Evolutionary conservation across 1,139 yeast species (phyloP), one percentile per base, ranked within the genome.

Genomic region (Saccharomyces hybrid): DNA sequence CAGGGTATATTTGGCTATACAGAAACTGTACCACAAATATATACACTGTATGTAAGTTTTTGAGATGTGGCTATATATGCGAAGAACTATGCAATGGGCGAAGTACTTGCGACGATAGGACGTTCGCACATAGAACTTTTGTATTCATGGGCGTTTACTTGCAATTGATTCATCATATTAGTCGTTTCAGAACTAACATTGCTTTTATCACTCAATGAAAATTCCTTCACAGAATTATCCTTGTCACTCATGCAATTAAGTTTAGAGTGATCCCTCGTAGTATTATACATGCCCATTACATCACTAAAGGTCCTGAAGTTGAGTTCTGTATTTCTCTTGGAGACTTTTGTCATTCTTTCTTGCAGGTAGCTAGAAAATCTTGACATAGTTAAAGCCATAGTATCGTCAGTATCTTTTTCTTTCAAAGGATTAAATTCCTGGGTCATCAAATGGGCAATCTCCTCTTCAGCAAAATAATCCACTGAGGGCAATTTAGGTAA

Each of bases 401-500:
- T 34, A n/a, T 57, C 59, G 26, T 44, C 47, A 4, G 57, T 47
- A 38, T 51, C 51, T 11, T 48, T 23, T n/a, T 44, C 42, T 11
- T 52, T 38, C 23, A 38, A 16, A 9, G 44, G 26, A 38, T 38
- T 38, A 11, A 38, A 38, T 8, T 38, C 44, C 25, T 38, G 44
- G 13, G 44, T 38, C 44, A 38, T 38, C 16, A 38, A 16, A 16
- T 38, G 44, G 44, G 25, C 47, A 8, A 62, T 47, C 48, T 63
- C 66, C 48, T 61, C 57, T 28, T 48, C 34, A 11, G 65, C 60
- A 46, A 63, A 59, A 54, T 61, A 66, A 49, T 64, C 65, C 6
- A 60, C 57, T 13, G 56, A 55, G 25, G 70, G 70, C 47, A 66
- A 57, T 55, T 55, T 62, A 8, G 70, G 70, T 23, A 65, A 55